phyloP scores from a whole-genome alignment of 805 yeast genomes.

The Starmerella asiatica region DNA sequence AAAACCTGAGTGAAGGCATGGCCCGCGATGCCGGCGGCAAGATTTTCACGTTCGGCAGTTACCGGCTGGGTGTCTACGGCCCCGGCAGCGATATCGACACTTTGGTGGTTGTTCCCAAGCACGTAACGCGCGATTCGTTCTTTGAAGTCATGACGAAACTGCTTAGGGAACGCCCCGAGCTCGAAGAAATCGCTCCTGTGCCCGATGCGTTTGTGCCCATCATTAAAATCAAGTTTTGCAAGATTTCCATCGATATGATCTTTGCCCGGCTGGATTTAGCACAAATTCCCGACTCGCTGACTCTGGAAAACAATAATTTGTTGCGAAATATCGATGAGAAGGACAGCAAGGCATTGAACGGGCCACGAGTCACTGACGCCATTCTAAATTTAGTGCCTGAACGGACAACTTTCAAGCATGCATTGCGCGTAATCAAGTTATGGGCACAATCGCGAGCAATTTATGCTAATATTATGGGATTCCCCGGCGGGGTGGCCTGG shows the following conservation, averaged over 20 bases:
- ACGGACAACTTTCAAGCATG: constrained; percentile 82
- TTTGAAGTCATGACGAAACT: constrained; percentile 66
- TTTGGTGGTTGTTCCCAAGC: constrained; percentile 91
- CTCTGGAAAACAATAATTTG: constrained; percentile 71
- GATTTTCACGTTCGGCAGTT: constrained; percentile 91
- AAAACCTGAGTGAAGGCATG: constrained; percentile 95
- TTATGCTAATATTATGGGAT: constrained; percentile 89
- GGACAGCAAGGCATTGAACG: constrained; percentile 80
- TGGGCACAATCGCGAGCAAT: constrained; percentile 96
- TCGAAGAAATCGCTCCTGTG: constrained; percentile 83
- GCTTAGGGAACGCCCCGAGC: constrained; percentile 57
- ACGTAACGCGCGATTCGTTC: constrained; percentile 80
- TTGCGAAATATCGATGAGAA: constrained; percentile 79
- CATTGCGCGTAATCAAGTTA: constrained; percentile 78
- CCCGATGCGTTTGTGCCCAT: constrained; percentile 98
- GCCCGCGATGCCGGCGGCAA: constrained; percentile 96
- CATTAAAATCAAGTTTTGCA: constrained; percentile 74
- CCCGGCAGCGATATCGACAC: constrained; percentile 98
- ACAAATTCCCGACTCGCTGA: constrained; percentile 61
- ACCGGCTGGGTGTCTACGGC: constrained; percentile 88
- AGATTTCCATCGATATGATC: constrained; percentile 85
- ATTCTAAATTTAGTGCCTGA: constrained; percentile 82
- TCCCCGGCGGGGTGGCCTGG: constrained; percentile 99
- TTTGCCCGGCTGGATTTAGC: constrained; percentile 75
- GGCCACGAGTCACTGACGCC: constrained; percentile 95